Evolutionary conservation across 208 protist genomes (phyloP).

Genomic region (Leishmania turanica): DNA sequence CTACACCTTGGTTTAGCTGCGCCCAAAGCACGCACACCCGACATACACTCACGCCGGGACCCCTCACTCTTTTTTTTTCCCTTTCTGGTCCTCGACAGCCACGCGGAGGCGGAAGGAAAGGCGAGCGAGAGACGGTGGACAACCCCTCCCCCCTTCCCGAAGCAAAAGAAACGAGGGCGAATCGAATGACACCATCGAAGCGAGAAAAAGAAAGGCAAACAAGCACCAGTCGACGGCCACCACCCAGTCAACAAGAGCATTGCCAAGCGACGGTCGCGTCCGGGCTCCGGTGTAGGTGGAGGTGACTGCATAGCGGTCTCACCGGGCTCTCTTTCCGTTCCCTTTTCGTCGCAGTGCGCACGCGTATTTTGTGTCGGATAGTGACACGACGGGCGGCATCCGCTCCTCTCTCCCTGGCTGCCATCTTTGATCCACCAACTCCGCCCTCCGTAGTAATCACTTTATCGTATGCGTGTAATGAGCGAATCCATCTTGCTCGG

Average conservation of each 20-base stretch:
- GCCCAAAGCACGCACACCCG: not conserved
- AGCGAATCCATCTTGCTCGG: slow-evolving; percentile 26
- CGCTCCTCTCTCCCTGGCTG: not conserved
- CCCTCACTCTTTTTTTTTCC: not conserved
- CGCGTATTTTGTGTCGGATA: not conserved
- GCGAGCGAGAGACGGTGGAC: not conserved
- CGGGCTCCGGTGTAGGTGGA: not conserved
- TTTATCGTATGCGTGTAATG: not conserved
- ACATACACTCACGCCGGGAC: not conserved
- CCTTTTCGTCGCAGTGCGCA: not conserved
- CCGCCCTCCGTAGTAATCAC: not conserved
- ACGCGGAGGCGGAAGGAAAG: not conserved
- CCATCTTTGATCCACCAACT: not conserved
- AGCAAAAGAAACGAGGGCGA: not conserved
- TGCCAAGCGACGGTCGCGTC: not conserved
- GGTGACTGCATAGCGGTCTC: not conserved
- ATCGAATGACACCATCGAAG: not conserved
- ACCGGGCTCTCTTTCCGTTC: no score
- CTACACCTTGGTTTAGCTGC: not conserved
- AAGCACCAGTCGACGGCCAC: not conserved
- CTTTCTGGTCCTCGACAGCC: not conserved
- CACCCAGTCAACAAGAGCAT: not conserved
- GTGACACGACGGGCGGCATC: not conserved
- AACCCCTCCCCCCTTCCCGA: not conserved
- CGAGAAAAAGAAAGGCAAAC: not conserved